phyloP scores from a whole-genome alignment of 106 monocot species.

The Agapanthus africanus region DNA sequence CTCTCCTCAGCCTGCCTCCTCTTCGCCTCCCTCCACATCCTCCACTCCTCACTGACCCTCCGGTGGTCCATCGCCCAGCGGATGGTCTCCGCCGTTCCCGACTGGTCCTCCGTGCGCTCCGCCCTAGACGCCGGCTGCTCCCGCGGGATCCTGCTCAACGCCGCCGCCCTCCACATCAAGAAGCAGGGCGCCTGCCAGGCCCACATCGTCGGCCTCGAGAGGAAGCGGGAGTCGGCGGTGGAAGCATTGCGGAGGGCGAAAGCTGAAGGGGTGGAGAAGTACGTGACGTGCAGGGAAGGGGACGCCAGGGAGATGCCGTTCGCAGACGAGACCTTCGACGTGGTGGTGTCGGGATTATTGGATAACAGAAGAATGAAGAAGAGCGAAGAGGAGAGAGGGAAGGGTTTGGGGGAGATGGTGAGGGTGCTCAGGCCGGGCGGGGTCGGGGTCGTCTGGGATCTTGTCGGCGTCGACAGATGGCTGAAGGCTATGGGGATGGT shows the following conservation, averaged over 20 bases:
- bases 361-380: too few species aligned
- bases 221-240: constrained; percentile 27
- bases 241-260: constrained; percentile 41
- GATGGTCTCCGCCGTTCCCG: neutral
- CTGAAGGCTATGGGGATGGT: constrained; percentile 61
- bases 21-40: neutral
- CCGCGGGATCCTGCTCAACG: constrained; percentile 5
- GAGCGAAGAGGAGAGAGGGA: constrained; percentile 32
- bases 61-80: neutral
- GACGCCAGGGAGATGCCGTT: constrained; percentile 49
- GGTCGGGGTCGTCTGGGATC: constrained; percentile 53
- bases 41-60: neutral
- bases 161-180: constrained; percentile 38
- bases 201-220: constrained; percentile 55
- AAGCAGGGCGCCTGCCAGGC: constrained; percentile 38
- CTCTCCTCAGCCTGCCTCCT: neutral
- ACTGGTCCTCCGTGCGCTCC: neutral
- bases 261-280: constrained; percentile 64
- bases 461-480: constrained; percentile 27
- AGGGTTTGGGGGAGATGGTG: constrained; percentile 46
- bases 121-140: constrained; percentile 8
- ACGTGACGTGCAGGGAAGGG: constrained; percentile 72
- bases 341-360: constrained; percentile 37
- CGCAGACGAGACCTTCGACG: constrained; percentile 45
- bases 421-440: constrained; percentile 61